These are phyloP conservation scores for Hamamelis virginiana DNA, from an alignment of 164 flowering plant genomes.

Conservation along the genomic window DNA sequence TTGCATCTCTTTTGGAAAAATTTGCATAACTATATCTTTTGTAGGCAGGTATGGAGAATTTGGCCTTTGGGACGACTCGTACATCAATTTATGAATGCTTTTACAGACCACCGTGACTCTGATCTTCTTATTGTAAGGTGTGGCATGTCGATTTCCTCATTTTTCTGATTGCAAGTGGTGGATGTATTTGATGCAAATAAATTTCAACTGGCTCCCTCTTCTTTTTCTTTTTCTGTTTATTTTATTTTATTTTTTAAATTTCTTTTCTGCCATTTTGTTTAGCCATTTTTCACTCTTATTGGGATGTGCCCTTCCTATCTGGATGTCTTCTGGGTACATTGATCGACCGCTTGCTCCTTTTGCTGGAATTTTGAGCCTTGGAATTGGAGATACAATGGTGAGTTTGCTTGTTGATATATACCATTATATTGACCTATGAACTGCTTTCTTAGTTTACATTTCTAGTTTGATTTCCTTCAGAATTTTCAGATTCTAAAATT, in stretches of 20 bases:
- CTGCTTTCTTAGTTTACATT: not conserved
- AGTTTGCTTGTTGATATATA: conserved; percentile 17
- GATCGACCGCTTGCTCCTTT: conserved; percentile 96
- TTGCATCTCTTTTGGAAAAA: not conserved
- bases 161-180: not conserved
- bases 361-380: conserved; percentile 97
- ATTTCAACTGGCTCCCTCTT: conserved; percentile 10
- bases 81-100: conserved; percentile 94
- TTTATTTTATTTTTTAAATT: too few species aligned
- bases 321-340: conserved; percentile 88
- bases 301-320: conserved; percentile 99
- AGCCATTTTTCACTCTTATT: conserved; percentile 95
- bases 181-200: conserved; percentile 4
- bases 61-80: conserved; percentile 84
- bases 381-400: conserved; percentile 99
- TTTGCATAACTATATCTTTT: conserved; percentile 15
- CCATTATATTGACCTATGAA: not conserved
- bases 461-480: not conserved
- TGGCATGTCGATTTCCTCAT: conserved; percentile 5
- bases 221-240: conserved; percentile 6
- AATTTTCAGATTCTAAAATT: not conserved
- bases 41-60: conserved; percentile 87
- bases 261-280: too few species aligned
- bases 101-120: conserved; percentile 98
- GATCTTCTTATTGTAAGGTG: conserved; percentile 90